Evolutionary conservation across 2,329 filamentous ascomycete genomes (phyloP).

Genomic region (Colletotrichum truncatum): DNA sequence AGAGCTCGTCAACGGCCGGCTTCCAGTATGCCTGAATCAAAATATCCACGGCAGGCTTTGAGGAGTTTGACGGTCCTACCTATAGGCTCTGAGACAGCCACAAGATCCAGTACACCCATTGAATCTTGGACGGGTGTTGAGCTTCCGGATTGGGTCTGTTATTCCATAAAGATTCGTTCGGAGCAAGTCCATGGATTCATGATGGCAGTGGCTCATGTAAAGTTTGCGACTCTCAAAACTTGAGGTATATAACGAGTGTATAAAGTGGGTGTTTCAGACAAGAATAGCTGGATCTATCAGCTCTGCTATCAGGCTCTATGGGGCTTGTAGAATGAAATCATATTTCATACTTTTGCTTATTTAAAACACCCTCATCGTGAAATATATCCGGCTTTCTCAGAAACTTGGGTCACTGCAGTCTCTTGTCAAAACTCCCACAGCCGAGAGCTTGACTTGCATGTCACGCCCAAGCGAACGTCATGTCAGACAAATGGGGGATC

Average conservation of each 20-base stretch:
- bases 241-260: too few species aligned
- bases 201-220: neutral
- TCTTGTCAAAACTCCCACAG: too few species aligned
- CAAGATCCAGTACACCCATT: conserved; percentile 6
- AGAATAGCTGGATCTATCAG: too few species aligned
- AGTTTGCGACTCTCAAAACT: too few species aligned
- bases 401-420: too few species aligned
- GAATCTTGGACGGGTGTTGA: neutral
- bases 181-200: neutral
- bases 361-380: too few species aligned
- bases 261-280: too few species aligned
- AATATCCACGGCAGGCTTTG: neutral
- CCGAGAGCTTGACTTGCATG: too few species aligned
- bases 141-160: neutral
- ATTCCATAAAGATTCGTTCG: neutral
- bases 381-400: too few species aligned
- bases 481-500: neutral
- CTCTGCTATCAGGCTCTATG: too few species aligned
- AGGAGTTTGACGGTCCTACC: neutral
- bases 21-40: neutral
- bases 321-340: too few species aligned
- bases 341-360: too few species aligned
- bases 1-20: neutral
- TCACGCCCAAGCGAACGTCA: neutral
- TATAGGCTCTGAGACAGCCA: neutral